phyloP scores from a whole-genome alignment of 176 grass and related monocot genomes.

The Carex myosuroides region DNA sequence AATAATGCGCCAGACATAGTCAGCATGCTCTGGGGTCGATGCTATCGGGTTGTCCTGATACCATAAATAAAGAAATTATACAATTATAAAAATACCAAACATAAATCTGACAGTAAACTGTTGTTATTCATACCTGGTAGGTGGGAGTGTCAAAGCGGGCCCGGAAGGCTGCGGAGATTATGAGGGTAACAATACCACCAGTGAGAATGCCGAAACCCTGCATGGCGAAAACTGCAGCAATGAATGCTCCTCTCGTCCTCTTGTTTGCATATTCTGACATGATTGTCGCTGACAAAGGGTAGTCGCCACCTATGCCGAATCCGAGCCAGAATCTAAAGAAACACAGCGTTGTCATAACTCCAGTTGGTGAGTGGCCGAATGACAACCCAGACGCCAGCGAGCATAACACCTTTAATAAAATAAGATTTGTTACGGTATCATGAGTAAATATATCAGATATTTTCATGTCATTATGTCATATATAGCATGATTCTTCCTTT shows the following conservation, averaged over 20 bases:
- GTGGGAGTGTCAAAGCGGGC: slow-evolving; percentile 20
- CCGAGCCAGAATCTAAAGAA: slow-evolving; percentile 80
- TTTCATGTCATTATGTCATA: not conserved
- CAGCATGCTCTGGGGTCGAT: slow-evolving; percentile 48
- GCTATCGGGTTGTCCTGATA: not conserved
- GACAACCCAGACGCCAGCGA: slow-evolving; percentile 53
- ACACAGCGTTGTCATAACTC: slow-evolving; percentile 48
- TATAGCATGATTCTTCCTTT: not conserved
- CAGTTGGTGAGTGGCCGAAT: slow-evolving; percentile 23
- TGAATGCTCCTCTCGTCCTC: slow-evolving; percentile 40
- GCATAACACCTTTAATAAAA: slow-evolving; percentile 50
- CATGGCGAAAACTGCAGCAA: slow-evolving; percentile 65
- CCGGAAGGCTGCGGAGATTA: slow-evolving; percentile 22
- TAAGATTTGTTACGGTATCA: slow-evolving; percentile 18
- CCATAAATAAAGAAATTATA: not conserved
- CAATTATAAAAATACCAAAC: not conserved
- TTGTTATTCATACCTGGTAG: slow-evolving; percentile 14
- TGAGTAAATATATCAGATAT: slow-evolving; percentile 31
- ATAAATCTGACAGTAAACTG: not conserved
- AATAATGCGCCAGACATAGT: slow-evolving; percentile 65
- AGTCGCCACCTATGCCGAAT: slow-evolving; percentile 71
- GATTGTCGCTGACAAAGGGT: slow-evolving; percentile 64
- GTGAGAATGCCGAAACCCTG: slow-evolving; percentile 57
- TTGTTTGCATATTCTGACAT: slow-evolving; percentile 70
- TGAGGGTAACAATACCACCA: slow-evolving; percentile 42